These are phyloP conservation scores for Termitomyces sp. DNA, from an alignment of 768 basidiomycete genomes.

Conservation along the genomic window DNA sequence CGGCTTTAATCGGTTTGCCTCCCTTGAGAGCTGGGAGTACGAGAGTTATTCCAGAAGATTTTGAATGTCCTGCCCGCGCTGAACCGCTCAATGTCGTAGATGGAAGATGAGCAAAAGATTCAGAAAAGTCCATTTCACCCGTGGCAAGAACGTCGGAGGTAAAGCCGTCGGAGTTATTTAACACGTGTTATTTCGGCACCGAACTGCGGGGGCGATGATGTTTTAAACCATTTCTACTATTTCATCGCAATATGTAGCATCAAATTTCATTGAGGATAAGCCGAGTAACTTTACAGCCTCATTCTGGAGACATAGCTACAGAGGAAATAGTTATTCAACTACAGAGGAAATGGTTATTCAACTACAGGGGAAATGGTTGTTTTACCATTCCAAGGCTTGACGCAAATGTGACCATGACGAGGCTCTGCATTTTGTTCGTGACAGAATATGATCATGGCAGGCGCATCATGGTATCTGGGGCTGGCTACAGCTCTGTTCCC, in stretches of 20 bases:
- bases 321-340: too few species aligned
- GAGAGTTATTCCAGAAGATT: constrained; percentile 53
- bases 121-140: constrained; percentile 18
- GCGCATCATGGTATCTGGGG: background rate
- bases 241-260: too few species aligned
- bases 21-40: constrained; percentile 63
- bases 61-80: constrained; percentile 21
- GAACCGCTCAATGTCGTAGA: constrained; percentile 3
- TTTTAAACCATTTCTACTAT: too few species aligned
- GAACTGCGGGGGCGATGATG: too few species aligned
- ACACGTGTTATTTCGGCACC: background rate
- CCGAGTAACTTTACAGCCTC: too few species aligned
- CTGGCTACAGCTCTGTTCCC: background rate
- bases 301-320: too few species aligned
- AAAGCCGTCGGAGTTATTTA: constrained; percentile 4
- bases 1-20: constrained; percentile 50
- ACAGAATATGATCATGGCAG: background rate
- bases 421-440: too few species aligned
- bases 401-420: too few species aligned
- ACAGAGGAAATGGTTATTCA: too few species aligned
- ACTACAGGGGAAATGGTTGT: background rate
- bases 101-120: constrained; percentile 13
- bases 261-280: too few species aligned
- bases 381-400: background rate
- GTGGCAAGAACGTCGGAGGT: constrained; percentile 14